Evolutionary conservation across 2,329 filamentous ascomycete genomes (phyloP).

Genomic region (Neoarthrinium moseri): DNA sequence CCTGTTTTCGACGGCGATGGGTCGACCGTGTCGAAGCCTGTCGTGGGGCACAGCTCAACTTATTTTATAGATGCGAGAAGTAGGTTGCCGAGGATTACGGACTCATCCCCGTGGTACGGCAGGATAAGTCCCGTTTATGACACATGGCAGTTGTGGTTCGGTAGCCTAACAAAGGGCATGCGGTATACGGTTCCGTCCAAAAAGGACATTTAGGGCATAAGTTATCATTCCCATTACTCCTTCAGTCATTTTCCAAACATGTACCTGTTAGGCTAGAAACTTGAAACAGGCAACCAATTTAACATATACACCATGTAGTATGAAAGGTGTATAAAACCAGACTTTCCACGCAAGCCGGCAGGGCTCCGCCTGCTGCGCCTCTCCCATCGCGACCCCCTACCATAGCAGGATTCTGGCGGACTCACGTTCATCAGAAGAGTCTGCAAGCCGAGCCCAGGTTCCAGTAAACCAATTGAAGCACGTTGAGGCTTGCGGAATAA

Average conservation of each 20-base stretch:
- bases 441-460: too few relatives aligned
- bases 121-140: conserved; percentile 19
- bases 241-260: too few relatives aligned
- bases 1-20: conserved; percentile 38
- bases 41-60: conserved; percentile 16
- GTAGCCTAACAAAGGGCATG: conserved; percentile 20
- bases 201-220: conserved; percentile 14
- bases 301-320: too few relatives aligned
- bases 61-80: conserved; percentile 17
- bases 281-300: too few relatives aligned
- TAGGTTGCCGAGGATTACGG: conserved; percentile 20
- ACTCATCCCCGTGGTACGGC: conserved; percentile 20
- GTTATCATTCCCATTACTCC: background rate
- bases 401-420: too few relatives aligned
- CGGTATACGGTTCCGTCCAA: conserved; percentile 17
- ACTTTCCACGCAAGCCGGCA: background rate
- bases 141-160: conserved; percentile 20
- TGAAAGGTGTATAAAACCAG: too few relatives aligned
- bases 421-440: too few relatives aligned
- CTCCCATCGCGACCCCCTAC: too few relatives aligned
- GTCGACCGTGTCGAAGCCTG: conserved; percentile 30
- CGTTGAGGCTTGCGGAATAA: too few relatives aligned
- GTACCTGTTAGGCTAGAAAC: too few relatives aligned
- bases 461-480: too few relatives aligned
- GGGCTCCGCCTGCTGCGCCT: too few relatives aligned